A percentile compares a stretch with the other conserved stretches of the same genome.
phyloP scores from a whole-genome alignment of 2,329 filamentous ascomycete species.

The Leptographium lundbergii region DNA sequence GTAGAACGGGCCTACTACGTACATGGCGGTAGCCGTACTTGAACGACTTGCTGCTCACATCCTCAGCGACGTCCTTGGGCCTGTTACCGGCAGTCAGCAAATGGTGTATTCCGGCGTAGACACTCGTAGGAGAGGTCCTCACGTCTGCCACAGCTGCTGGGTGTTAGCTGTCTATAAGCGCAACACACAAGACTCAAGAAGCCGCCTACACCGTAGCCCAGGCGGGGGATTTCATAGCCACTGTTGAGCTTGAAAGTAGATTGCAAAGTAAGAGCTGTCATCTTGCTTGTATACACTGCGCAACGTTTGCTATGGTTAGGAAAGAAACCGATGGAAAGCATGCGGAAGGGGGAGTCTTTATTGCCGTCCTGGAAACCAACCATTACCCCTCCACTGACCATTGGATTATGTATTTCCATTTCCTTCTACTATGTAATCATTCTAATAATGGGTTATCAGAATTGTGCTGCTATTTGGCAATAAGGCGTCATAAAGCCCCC shows the following conservation, averaged over 20 bases:
- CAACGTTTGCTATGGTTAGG: neutral
- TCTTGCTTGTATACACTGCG: conserved; percentile 16
- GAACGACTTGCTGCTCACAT: conserved; percentile 24
- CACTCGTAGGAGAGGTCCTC: conserved; percentile 11
- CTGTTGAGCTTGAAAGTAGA: conserved; percentile 41
- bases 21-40: conserved; percentile 34
- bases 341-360: neutral
- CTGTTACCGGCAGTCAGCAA: neutral
- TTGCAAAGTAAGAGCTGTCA: conserved; percentile 33
- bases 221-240: conserved; percentile 37
- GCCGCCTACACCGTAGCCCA: conserved; percentile 39
- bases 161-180: neutral
- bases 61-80: conserved; percentile 4
- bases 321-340: neutral
- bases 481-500: neutral
- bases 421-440: neutral
- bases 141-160: conserved; percentile 40
- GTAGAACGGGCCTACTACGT: neutral
- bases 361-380: neutral
- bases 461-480: neutral
- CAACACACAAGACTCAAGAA: neutral
- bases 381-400: neutral
- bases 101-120: neutral
- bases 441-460: neutral
- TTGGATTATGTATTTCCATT: neutral